These are phyloP conservation scores for Penicillium daleae DNA, from an alignment of 495 filamentous ascomycete genomes.

Conservation along the genomic window DNA sequence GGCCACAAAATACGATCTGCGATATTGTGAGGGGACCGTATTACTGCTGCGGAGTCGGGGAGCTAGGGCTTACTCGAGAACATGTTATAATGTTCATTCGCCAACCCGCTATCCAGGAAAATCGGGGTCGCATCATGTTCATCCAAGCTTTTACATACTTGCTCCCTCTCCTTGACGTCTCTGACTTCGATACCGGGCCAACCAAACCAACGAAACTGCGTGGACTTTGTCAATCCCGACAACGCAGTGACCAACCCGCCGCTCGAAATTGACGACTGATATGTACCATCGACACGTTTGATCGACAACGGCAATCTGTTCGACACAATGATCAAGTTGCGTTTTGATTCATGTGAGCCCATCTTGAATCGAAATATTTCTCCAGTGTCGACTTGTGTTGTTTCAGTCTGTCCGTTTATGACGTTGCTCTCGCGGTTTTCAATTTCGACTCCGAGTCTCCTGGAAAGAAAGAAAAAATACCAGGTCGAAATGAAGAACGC, in stretches of 20 bases:
- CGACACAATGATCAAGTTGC: constrained; percentile 75
- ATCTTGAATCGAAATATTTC: constrained; percentile 3
- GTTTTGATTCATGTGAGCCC: constrained; percentile 19
- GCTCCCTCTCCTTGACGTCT: constrained; percentile 43
- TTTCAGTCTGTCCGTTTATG: not conserved
- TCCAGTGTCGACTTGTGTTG: not conserved
- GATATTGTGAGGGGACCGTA: constrained; percentile 3
- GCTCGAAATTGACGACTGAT: constrained; percentile 80
- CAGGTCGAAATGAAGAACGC: not conserved
- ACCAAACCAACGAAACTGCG: constrained; percentile 89
- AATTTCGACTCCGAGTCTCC: not conserved
- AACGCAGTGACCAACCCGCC: constrained; percentile 87
- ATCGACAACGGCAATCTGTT: constrained; percentile 90
- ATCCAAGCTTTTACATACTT: constrained; percentile 47
- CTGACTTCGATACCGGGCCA: constrained; percentile 78
- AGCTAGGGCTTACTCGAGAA: constrained; percentile 53
- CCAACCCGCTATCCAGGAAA: constrained; percentile 57
- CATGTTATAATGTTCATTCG: constrained; percentile 62
- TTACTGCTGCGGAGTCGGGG: not conserved
- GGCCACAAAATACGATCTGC: constrained; percentile 94
- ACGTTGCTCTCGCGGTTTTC: not conserved
- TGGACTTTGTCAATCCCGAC: constrained; percentile 81
- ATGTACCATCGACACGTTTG: constrained; percentile 74
- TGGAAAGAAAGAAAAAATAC: not conserved
- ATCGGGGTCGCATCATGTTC: constrained; percentile 57